Conservation (phyloP, 768 basidiomycete species). For the Mycena venus region DNA sequence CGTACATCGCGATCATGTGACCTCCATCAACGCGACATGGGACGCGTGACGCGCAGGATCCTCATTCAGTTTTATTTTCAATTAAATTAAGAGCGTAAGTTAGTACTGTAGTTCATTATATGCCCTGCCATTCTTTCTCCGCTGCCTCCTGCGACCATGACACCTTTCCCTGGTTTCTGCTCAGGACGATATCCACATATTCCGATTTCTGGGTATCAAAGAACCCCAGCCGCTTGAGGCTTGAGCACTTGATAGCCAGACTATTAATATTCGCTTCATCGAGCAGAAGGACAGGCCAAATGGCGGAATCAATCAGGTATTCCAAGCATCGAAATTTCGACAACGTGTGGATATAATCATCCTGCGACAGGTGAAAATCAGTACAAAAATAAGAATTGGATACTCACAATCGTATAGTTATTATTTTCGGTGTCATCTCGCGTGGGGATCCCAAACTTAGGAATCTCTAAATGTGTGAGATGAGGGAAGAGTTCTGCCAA, state of each 20-base stretch:
- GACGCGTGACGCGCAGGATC: too few relatives aligned
- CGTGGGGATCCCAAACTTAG: constrained; percentile 34
- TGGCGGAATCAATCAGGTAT: constrained; percentile 32
- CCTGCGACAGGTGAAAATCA: constrained; percentile 17
- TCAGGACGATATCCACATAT: constrained; percentile 32
- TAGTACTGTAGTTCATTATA: neutral
- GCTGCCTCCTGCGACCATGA: constrained; percentile 28
- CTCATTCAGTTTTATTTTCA: too few relatives aligned
- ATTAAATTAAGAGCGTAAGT: too few relatives aligned
- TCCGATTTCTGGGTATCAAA: constrained; percentile 1
- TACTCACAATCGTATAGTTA: constrained; percentile 28
- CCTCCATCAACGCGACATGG: neutral
- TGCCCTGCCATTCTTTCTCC: constrained; percentile 5
- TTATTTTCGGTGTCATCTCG: constrained; percentile 20
- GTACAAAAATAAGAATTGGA: neutral
- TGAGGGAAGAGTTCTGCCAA: constrained; percentile 36
- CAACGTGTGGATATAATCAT: constrained; percentile 39
- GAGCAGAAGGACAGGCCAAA: constrained; percentile 32
- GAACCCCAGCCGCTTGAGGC: constrained; percentile 30
- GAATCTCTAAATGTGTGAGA: constrained; percentile 37
- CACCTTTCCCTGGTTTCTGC: constrained; percentile 8
- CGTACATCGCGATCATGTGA: neutral
- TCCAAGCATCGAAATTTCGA: constrained; percentile 33
- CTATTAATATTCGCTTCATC: constrained; percentile 20
- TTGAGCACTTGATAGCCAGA: constrained; percentile 28